A percentile compares a stretch with the other conserved stretches of the same genome.
These are phyloP conservation scores for Aotearoamyces nothofagi DNA, from an alignment of 2,329 filamentous ascomycete species.

Conservation along the genomic window DNA sequence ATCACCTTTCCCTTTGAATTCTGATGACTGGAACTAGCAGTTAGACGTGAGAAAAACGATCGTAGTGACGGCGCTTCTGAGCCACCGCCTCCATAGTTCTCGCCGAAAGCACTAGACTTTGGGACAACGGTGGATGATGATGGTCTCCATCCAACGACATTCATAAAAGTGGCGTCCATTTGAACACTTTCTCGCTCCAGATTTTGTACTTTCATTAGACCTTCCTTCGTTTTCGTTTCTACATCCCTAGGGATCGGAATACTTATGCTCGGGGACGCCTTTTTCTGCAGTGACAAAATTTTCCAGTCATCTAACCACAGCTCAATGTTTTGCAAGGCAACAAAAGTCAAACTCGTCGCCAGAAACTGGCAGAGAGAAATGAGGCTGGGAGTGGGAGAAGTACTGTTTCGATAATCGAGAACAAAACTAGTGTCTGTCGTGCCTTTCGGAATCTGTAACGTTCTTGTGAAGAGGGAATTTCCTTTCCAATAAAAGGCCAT, in stretches of 20 bases:
- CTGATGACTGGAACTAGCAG: conserved; percentile 36
- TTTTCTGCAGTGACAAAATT: conserved; percentile 67
- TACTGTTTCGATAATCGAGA: conserved; percentile 80
- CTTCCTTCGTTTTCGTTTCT: conserved; percentile 69
- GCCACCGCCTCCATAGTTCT: conserved; percentile 9
- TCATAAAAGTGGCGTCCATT: conserved; percentile 84
- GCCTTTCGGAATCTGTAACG: conserved; percentile 56
- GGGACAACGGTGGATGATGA: conserved; percentile 25
- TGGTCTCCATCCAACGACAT: conserved; percentile 70
- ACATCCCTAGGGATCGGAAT: conserved; percentile 65
- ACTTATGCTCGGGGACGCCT: conserved; percentile 61
- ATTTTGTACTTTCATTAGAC: conserved; percentile 71
- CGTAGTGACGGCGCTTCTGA: conserved; percentile 48
- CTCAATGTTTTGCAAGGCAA: conserved; percentile 75
- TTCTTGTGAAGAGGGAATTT: conserved; percentile 90
- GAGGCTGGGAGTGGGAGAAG: conserved; percentile 73
- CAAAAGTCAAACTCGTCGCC: conserved; percentile 89
- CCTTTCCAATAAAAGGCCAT: conserved; percentile 99
- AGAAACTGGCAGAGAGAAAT: conserved; percentile 83
- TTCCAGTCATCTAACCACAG: conserved; percentile 82
- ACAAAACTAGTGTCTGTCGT: conserved; percentile 78
- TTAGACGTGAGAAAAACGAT: conserved; percentile 70
- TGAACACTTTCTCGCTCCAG: conserved; percentile 79
- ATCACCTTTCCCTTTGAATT: conserved; percentile 37
- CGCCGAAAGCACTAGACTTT: conserved; percentile 10